Evolutionary conservation across 2,329 filamentous ascomycete species (phyloP), one percentile per base, ranked within the genome.

Genomic region (Knufia fluminis): DNA sequence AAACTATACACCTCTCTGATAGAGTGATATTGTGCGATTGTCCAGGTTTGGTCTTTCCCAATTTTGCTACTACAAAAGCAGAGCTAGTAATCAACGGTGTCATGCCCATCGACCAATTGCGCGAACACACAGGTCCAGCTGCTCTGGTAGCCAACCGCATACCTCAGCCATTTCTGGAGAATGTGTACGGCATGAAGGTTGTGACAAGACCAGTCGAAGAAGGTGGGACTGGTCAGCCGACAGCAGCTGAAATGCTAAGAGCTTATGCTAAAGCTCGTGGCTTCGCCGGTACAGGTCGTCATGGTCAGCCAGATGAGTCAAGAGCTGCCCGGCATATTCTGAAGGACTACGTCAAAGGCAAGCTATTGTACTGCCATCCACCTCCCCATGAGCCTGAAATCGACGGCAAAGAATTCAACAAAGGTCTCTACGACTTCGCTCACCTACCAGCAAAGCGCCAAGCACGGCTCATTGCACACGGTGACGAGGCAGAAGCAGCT

Each of bases 291-390:
- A 83, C 86, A 48, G 92, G 92, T 61, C 78, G 86, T 28, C 51
- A 57, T 24, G 91, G 92, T 7, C 86, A 92, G 62, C 91, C 92
- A 0, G 92, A 98, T 61, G 89, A 95, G 71, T 94, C 89, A 1
- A 79, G 92, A 59, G 92, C 92, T 4, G 89, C 91, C 3, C 79
- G 92, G 47, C 85, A 87, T 59, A 77, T 98, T 14, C 77, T 98
- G 22, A 98, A 98, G 66, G 92, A 98, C 70, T 98, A 97, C 62
- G 92, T 98, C 59, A 94, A 85, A 64, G 92, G 92, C 54, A 97
- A 96, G 70, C 78, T 98, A 0, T 77, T 97, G 4, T 97, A 85
- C 71, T 92, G 89, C 58, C 83, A 91, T 60, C 90, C 92, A 3
- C 92, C 92, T 0, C 90, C 90, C 0, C 71, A 71, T 3, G 77